Percentiles rank a stretch among this genome's conserved stretches.
phyloP scores from a whole-genome alignment of 2,329 filamentous ascomycete species.

The Claviceps sp. region DNA sequence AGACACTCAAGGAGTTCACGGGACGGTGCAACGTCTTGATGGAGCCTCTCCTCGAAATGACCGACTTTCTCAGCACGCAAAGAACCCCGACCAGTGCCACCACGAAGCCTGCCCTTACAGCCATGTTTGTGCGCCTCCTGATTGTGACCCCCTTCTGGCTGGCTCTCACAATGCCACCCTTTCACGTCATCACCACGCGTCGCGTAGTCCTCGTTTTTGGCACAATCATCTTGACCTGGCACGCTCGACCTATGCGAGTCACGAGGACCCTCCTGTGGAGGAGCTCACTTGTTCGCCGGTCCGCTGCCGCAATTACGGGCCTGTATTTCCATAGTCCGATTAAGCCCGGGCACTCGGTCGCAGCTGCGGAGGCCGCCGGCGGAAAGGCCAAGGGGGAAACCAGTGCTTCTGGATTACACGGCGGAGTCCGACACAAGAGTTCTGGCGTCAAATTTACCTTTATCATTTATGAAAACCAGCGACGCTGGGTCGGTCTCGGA shows the following conservation, averaged over 20 bases:
- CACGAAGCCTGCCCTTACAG: constrained; percentile 76
- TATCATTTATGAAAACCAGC: constrained; percentile 90
- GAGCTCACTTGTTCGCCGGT: constrained; percentile 57
- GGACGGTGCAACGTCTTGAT: constrained; percentile 83
- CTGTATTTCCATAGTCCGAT: constrained; percentile 51
- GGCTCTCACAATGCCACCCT: constrained; percentile 64
- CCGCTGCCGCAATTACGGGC: constrained; percentile 65
- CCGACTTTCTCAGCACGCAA: constrained; percentile 87
- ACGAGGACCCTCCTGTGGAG: constrained; percentile 84
- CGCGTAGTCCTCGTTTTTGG: constrained; percentile 76
- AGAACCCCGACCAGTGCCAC: constrained; percentile 83
- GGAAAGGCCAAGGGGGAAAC: constrained; percentile 10
- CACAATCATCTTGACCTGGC: constrained; percentile 80
- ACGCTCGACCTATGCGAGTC: constrained; percentile 74
- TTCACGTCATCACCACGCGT: constrained; percentile 75
- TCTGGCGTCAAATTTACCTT: constrained; percentile 92
- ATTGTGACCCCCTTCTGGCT: constrained; percentile 85
- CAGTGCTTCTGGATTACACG: constrained; percentile 13
- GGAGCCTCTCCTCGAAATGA: constrained; percentile 77
- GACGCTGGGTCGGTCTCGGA: constrained; percentile 85
- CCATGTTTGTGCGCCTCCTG: constrained; percentile 77
- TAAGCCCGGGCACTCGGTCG: constrained; percentile 17
- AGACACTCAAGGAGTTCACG: constrained; percentile 82
- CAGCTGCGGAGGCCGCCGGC: constrained; percentile 12
- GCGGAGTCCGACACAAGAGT: constrained; percentile 31